These are phyloP conservation scores for Phytophthora sojae DNA, from an alignment of 352 stramenopile species.

Conservation along the genomic window DNA sequence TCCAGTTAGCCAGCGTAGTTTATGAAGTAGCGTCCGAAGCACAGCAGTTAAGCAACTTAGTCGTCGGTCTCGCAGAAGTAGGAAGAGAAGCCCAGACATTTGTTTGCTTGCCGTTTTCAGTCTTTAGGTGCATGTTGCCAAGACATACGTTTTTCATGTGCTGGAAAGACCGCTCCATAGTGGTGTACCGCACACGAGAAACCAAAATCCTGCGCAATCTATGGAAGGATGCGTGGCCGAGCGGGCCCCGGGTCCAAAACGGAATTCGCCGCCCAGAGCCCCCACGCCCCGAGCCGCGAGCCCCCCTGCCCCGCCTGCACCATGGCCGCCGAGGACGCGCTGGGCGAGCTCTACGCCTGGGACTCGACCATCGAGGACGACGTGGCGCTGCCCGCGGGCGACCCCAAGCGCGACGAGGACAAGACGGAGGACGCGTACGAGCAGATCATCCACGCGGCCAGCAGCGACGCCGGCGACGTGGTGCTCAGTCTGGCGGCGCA, in stretches of 20 bases:
- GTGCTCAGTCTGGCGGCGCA: conserved; percentile 78
- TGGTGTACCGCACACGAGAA: conserved; percentile 14
- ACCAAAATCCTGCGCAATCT: conserved; percentile 16
- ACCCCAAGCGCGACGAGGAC: conserved; percentile 76
- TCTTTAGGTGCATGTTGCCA: conserved; percentile 2
- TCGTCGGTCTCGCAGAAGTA: neutral
- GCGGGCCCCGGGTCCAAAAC: conserved; percentile 18
- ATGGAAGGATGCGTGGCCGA: conserved; percentile 34
- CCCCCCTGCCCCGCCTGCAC: neutral
- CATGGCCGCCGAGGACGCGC: conserved; percentile 44
- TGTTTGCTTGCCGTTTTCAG: too few species aligned
- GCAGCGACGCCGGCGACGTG: conserved; percentile 43
- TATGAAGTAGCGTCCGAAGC: conserved; percentile 14
- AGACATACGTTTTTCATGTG: conserved; percentile 2
- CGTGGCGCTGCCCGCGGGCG: conserved; percentile 43
- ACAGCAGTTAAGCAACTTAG: too few species aligned
- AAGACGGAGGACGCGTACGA: conserved; percentile 78
- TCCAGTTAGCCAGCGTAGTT: neutral
- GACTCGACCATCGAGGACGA: conserved; percentile 75
- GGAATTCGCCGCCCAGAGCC: conserved; percentile 22
- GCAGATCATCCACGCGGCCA: conserved; percentile 68
- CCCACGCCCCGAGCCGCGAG: neutral
- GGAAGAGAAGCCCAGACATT: too few species aligned
- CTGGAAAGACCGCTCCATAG: conserved; percentile 6
- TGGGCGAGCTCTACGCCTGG: conserved; percentile 75